Conservation (phyloP, 1,284 basidiomycete genomes). For the Phellopilus nigrolimitatus region DNA sequence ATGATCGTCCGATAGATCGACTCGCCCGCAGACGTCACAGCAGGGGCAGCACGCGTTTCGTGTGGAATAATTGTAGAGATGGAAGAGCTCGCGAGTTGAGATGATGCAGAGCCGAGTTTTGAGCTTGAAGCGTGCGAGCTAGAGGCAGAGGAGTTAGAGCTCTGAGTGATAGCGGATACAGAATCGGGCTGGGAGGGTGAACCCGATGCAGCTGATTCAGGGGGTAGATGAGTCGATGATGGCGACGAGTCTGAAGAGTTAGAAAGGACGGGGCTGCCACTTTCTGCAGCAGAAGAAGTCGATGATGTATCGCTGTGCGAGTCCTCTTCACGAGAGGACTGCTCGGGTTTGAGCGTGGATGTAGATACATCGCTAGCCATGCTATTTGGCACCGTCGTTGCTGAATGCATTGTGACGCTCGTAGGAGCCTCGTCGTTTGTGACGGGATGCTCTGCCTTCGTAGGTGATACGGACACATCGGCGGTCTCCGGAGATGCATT, state of each 20-base stretch:
- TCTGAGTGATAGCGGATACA: constrained; percentile 1
- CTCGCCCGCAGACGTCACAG: constrained; percentile 59
- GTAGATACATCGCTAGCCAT: background rate
- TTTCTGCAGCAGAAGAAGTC: background rate
- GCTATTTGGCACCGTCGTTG: background rate
- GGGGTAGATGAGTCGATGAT: background rate
- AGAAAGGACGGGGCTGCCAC: background rate
- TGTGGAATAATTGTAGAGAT: constrained; percentile 25
- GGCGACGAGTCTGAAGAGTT: background rate
- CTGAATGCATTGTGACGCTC: background rate
- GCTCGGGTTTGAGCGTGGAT: background rate
- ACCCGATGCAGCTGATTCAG: constrained; percentile 9
- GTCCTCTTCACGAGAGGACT: background rate
- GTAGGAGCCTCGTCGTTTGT: background rate
- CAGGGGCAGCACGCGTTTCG: constrained; percentile 22
- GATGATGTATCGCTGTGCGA: background rate
- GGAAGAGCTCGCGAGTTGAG: constrained; percentile 18
- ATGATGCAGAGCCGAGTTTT: background rate
- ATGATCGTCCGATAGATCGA: constrained; percentile 96
- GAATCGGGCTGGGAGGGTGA: background rate
- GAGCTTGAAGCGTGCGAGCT: background rate
- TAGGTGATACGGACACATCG: no score
- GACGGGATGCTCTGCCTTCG: background rate
- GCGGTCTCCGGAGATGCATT: constrained; percentile 25
- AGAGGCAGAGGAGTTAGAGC: background rate